Conservation (phyloP, 331 rosid genomes). For the Saraca asoca region DNA sequence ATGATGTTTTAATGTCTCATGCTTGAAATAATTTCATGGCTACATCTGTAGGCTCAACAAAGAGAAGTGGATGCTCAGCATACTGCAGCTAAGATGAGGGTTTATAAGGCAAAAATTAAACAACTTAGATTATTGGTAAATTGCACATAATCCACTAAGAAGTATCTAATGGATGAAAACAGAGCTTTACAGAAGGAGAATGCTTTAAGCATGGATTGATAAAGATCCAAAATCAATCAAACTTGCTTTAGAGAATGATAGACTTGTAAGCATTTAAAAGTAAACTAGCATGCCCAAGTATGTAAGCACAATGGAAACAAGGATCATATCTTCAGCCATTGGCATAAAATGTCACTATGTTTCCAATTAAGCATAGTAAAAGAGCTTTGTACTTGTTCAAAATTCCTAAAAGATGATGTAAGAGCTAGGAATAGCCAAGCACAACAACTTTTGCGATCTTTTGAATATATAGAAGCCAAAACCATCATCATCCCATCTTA, state of each 20-base stretch:
- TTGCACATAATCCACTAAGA: constrained; percentile 64
- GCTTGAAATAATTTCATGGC: constrained; percentile 25
- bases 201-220: constrained; percentile 58
- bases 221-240: constrained; percentile 55
- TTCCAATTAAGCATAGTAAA: too few species aligned
- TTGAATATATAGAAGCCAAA: too few species aligned
- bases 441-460: too few species aligned
- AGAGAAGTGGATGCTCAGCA: constrained; percentile 64
- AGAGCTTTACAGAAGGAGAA: constrained; percentile 66
- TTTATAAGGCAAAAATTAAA: constrained; percentile 69
- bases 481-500: too few species aligned
- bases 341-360: too few species aligned
- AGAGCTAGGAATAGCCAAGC: too few species aligned
- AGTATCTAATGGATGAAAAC: constrained; percentile 70
- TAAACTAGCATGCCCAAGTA: too few species aligned
- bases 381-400: too few species aligned
- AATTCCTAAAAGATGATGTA: too few species aligned
- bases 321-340: too few species aligned
- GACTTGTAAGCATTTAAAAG: too few species aligned
- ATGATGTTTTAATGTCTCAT: constrained; percentile 17
- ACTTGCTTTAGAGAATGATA: constrained; percentile 61
- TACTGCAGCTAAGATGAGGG: constrained; percentile 50
- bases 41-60: constrained; percentile 61
- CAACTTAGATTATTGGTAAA: constrained; percentile 67
- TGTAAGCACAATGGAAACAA: too few species aligned